Base-by-base conservation (phyloP, 2,329 filamentous ascomycete species). In the Parascedosporium putredinis region DNA sequence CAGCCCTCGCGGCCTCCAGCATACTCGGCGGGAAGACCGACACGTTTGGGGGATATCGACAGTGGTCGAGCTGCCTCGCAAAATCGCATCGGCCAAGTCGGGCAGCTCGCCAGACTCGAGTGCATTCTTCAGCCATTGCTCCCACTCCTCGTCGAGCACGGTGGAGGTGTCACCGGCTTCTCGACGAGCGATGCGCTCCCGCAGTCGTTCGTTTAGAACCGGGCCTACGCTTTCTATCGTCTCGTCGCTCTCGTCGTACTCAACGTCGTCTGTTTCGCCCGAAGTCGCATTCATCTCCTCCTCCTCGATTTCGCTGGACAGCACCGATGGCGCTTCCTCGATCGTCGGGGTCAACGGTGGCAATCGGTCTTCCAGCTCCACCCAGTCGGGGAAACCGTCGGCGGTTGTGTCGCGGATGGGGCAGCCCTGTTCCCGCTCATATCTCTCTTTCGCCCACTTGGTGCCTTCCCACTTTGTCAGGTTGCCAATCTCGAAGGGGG, bases 381-480 rank as follows among this genome's bases (percentile, higher is more conserved):
- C 69, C 75, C 76, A 88, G 52, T 78, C 73, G 3, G 70, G 67
- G 51, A 90, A 81, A 22, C 77, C 82, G 57, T 86, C 81, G 47
- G 76, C 78, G 1, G 84, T 83, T 5, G 86, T 88, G 60, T 91
- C 86, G 45, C 69, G 66, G 54, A 91, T 88, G 25, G 67, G 67
- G 52, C 85, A 74, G 29, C 81, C 81, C 59, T 88, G 83, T 60
- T 90, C 86, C 51, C 76, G 75, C 69, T 91, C 86, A 60, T 82
- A 91, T 50, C 85, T 78, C 61, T 89, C 84, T 61, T 88, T 83
- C 53, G 86, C 86, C 86, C 86, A 90, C 54, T 83, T 81, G 8
- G 86, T 90, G 51, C 86, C 86, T 68, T 90, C 86, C 86, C 86
- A 91, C 60, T 86, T 83, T 52, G 86, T 89, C 61, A 90, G 71